Evolutionary conservation across 768 basidiomycete genomes (phyloP).

Genomic region (Xerocomellus amylosporus): DNA sequence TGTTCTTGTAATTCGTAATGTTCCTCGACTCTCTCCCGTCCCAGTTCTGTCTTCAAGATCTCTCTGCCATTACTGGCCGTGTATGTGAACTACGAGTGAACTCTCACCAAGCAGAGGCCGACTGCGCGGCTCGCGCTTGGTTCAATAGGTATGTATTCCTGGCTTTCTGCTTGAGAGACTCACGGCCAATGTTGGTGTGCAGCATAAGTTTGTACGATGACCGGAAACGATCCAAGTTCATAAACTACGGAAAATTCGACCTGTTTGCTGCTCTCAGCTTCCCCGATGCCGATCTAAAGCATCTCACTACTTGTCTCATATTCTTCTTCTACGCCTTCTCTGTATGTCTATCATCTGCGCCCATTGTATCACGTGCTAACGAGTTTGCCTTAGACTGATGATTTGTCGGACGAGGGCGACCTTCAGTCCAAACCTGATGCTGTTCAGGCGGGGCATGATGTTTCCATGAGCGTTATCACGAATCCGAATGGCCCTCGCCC

Average conservation of each 20-base stretch:
- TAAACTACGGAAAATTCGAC: slow-evolving; percentile 39
- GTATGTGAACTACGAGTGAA: slow-evolving; percentile 37
- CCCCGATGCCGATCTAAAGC: slow-evolving; percentile 35
- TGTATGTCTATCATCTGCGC: slow-evolving; percentile 17
- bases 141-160: slow-evolving; percentile 29
- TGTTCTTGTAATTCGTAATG: slow-evolving; percentile 24
- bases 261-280: slow-evolving; percentile 39
- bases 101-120: slow-evolving; percentile 33
- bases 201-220: slow-evolving; percentile 37
- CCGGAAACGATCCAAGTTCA: slow-evolving; percentile 33
- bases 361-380: slow-evolving; percentile 1
- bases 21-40: slow-evolving; percentile 32
- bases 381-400: slow-evolving; percentile 30
- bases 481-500: slow-evolving; percentile 31
- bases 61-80: slow-evolving; percentile 35
- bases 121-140: slow-evolving; percentile 33
- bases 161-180: background rate
- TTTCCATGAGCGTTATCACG: slow-evolving; percentile 31
- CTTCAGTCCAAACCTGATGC: slow-evolving; percentile 35
- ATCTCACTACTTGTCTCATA: slow-evolving; percentile 36
- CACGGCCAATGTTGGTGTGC: background rate
- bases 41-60: slow-evolving; percentile 36
- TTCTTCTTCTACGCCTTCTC: slow-evolving; percentile 41
- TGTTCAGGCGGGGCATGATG: slow-evolving; percentile 32
- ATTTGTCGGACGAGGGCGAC: slow-evolving; percentile 37